These are phyloP conservation scores for Cynanchum wilfordii DNA, from an alignment of 257 asterid genomes.

Conservation along the genomic window DNA sequence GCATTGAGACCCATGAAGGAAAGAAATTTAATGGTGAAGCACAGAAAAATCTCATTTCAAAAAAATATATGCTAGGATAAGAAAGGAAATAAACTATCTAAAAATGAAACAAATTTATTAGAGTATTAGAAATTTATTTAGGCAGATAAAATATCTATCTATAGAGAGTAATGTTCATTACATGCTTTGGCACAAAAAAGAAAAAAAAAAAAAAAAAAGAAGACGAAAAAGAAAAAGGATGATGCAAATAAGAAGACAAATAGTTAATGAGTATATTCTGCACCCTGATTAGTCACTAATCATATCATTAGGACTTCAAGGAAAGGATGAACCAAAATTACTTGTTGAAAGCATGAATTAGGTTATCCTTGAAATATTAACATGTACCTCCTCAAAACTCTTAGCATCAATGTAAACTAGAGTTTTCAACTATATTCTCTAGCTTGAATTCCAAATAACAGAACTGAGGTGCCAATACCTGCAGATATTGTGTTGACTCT, in stretches of 20 bases:
- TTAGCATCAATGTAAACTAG: not conserved
- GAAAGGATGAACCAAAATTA: not conserved
- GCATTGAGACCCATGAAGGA: not conserved
- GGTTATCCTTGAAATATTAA: not conserved
- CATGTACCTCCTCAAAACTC: not conserved
- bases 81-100: too few species aligned
- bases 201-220: not conserved
- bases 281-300: not conserved
- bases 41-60: not conserved
- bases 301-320: not conserved
- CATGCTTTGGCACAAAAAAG: not conserved
- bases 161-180: not conserved
- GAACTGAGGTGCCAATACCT: conserved; percentile 38
- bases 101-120: not conserved
- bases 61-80: not conserved
- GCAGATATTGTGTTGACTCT: conserved; percentile 98
- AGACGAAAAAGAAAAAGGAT: too few species aligned
- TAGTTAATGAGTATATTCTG: not conserved
- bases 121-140: not conserved
- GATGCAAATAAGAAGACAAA: too few species aligned
- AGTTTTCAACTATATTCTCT: not conserved
- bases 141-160: not conserved
- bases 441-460: not conserved
- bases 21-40: not conserved
- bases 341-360: too few species aligned